These are phyloP conservation scores for Alternaria triticimaculans DNA, from an alignment of 2,329 filamentous ascomycete genomes.

Conservation along the genomic window DNA sequence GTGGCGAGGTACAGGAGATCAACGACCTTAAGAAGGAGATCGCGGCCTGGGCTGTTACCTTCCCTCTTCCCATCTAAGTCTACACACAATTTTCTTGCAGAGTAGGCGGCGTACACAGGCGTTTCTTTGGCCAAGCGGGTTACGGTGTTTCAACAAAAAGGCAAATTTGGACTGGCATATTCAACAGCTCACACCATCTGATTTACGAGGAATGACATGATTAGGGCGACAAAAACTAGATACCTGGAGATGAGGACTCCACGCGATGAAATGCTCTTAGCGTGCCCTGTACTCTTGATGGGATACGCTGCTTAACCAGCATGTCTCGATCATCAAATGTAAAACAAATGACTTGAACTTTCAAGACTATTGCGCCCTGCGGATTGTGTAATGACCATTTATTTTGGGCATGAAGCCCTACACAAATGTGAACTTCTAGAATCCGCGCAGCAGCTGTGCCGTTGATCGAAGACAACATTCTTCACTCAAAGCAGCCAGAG, in stretches of 20 bases:
- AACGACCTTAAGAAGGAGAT: conserved; percentile 88
- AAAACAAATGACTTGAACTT: neutral
- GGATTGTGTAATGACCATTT: neutral
- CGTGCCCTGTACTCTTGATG: neutral
- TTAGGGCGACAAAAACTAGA: neutral
- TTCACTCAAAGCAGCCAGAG: neutral
- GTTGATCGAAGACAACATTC: neutral
- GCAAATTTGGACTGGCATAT: conserved; percentile 25
- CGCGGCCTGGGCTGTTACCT: conserved; percentile 80
- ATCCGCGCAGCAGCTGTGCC: neutral
- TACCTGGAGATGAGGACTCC: neutral
- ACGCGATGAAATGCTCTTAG: neutral
- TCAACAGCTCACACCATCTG: conserved; percentile 30
- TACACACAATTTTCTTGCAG: neutral
- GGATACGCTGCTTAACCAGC: neutral
- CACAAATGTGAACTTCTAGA: neutral
- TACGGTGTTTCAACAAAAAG: conserved; percentile 36
- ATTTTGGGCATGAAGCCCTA: neutral
- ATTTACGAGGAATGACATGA: conserved; percentile 11
- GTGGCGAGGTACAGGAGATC: conserved; percentile 81
- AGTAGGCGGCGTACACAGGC: conserved; percentile 23
- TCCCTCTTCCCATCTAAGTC: conserved; percentile 82
- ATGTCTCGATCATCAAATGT: neutral
- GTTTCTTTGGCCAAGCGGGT: conserved; percentile 10
- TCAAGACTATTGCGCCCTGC: neutral